Evolutionary conservation across 2,329 filamentous ascomycete genomes (phyloP).

Genomic region (Botrytis tulipae): DNA sequence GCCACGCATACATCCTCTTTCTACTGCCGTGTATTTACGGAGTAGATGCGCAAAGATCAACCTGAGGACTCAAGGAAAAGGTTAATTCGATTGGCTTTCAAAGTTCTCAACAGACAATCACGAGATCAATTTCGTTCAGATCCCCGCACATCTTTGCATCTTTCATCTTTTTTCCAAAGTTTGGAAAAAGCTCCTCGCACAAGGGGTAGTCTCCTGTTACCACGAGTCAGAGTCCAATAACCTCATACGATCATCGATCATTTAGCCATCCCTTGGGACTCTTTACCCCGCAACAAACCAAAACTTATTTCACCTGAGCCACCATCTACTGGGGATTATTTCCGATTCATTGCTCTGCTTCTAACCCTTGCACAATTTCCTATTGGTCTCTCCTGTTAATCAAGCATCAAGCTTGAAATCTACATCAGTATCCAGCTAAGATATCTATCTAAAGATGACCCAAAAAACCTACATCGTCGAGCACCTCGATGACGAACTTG

Average conservation of each 20-base stretch:
- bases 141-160: slow-evolving; percentile 14
- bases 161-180: not conserved
- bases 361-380: slow-evolving; percentile 10
- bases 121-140: slow-evolving; percentile 12
- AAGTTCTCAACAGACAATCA: slow-evolving; percentile 4
- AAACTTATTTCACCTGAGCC: slow-evolving; percentile 2
- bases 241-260: slow-evolving; percentile 14
- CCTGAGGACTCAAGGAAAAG: not conserved
- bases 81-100: slow-evolving; percentile 12
- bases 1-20: not conserved
- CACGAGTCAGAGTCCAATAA: slow-evolving; percentile 29
- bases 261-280: slow-evolving; percentile 13
- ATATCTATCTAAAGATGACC: slow-evolving; percentile 40
- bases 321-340: slow-evolving; percentile 16
- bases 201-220: slow-evolving; percentile 1
- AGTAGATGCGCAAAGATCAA: slow-evolving; percentile 18
- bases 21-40: not conserved
- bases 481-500: slow-evolving; percentile 92
- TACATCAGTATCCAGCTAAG: not conserved
- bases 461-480: slow-evolving; percentile 87
- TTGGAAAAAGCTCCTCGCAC: not conserved
- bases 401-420: not conserved
- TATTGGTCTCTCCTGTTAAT: slow-evolving; percentile 14
- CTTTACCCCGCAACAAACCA: slow-evolving; percentile 32
- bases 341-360: slow-evolving; percentile 27